Conservation (phyloP, 1,284 basidiomycete species). For the Acaromyces ingoldii region DNA sequence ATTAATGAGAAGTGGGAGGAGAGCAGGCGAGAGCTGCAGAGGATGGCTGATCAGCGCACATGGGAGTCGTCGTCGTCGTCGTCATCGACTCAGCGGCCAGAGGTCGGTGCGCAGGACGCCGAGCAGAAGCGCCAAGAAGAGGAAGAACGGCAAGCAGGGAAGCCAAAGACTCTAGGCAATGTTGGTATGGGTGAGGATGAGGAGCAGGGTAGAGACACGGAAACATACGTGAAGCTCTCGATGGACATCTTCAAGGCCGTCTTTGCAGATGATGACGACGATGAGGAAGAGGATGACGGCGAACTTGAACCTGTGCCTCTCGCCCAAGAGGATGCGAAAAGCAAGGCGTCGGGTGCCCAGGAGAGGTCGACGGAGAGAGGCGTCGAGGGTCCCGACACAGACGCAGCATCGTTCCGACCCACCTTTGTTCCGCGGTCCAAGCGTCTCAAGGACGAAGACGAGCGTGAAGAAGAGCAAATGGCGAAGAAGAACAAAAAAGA, state of each 20-base stretch:
- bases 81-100: constrained; percentile 16
- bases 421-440: constrained; percentile 2
- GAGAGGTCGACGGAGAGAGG: not conserved
- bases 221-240: constrained; percentile 77
- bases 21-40: constrained; percentile 12
- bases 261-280: constrained; percentile 62
- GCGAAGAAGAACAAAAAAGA: constrained; percentile 1
- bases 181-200: constrained; percentile 86
- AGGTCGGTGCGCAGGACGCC: constrained; percentile 17
- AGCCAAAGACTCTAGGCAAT: not conserved
- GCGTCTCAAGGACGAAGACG: not conserved
- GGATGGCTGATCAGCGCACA: constrained; percentile 4
- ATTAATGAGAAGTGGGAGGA: constrained; percentile 17
- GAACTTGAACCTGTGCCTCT: not conserved
- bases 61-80: not conserved
- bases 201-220: constrained; percentile 73
- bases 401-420: no score
- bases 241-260: constrained; percentile 85
- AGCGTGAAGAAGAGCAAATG: not conserved
- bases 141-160: not conserved
- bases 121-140: not conserved
- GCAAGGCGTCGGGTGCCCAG: not conserved
- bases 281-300: constrained; percentile 81
- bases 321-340: not conserved
- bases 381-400: no score